Evolutionary conservation across 2,329 filamentous ascomycete species (phyloP).

Genomic region (Basipetospora sp.): DNA sequence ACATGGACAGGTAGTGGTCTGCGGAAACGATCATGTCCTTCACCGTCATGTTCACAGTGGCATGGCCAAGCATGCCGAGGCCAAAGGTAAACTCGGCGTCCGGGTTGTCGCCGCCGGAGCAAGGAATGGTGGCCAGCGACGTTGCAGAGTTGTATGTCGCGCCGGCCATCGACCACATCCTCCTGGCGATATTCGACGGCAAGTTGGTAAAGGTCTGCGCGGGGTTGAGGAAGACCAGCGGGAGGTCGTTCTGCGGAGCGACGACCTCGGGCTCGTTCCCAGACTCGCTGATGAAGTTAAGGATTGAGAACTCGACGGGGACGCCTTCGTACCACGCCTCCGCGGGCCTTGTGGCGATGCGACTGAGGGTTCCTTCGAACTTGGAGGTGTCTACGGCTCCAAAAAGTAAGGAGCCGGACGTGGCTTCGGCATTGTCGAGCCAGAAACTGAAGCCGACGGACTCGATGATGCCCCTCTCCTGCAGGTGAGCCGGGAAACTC

Average conservation of each 20-base stretch:
- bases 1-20: background rate
- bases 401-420: constrained; percentile 55
- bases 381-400: constrained; percentile 58
- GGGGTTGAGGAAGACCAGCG: constrained; percentile 54
- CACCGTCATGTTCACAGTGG: constrained; percentile 36
- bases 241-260: constrained; percentile 26
- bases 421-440: constrained; percentile 57
- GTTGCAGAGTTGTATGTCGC: constrained; percentile 25
- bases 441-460: constrained; percentile 61
- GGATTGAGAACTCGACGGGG: constrained; percentile 30
- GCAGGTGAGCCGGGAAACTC: constrained; percentile 55
- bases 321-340: constrained; percentile 23
- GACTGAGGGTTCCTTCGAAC: constrained; percentile 47
- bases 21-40: constrained; percentile 36
- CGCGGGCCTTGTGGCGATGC: constrained; percentile 44
- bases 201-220: constrained; percentile 58
- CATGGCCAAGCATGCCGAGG: constrained; percentile 32
- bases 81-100: constrained; percentile 35
- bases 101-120: constrained; percentile 31
- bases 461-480: constrained; percentile 43
- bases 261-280: constrained; percentile 33
- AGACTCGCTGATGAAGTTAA: constrained; percentile 31
- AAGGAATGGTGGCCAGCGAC: constrained; percentile 33
- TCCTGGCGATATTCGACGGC: constrained; percentile 41
- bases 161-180: constrained; percentile 40